phyloP scores from a whole-genome alignment of 441 rosid genomes.

The Rhodomyrtus psidioides region DNA sequence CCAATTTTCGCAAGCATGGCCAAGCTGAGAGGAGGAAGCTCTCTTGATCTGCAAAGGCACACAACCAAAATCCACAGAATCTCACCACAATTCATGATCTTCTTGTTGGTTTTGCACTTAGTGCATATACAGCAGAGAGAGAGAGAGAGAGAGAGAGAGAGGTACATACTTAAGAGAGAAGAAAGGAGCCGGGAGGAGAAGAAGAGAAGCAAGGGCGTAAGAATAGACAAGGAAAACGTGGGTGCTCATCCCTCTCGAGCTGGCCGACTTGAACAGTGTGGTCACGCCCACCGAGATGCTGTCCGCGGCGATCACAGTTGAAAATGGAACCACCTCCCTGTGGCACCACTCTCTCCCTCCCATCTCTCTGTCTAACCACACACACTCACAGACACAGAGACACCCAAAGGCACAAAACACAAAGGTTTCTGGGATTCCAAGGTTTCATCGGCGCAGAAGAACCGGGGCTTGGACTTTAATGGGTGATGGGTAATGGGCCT shows the following conservation, averaged over 20 bases:
- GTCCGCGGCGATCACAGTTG: neutral
- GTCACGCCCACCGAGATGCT: neutral
- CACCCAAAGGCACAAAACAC: neutral
- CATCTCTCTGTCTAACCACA: neutral
- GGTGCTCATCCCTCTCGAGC: neutral
- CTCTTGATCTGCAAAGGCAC: neutral
- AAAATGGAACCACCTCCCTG: neutral
- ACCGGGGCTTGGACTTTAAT: neutral
- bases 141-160: neutral
- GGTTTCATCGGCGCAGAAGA: neutral
- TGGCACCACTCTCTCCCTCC: neutral
- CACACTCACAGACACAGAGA: neutral
- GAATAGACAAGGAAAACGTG: neutral
- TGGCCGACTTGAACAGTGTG: slow-evolving; percentile 3
- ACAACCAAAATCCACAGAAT: neutral
- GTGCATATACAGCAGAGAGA: too few species aligned
- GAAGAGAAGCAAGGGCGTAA: neutral
- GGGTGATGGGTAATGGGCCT: too few species aligned
- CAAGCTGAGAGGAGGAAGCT: neutral
- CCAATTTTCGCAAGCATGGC: neutral
- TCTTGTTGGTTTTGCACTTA: neutral
- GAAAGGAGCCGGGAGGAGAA: slow-evolving; percentile 8
- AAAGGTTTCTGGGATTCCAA: neutral
- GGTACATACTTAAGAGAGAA: neutral
- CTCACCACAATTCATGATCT: neutral